phyloP scores from a whole-genome alignment of 768 basidiomycete genomes.

The Stropharia rugosoannulata region DNA sequence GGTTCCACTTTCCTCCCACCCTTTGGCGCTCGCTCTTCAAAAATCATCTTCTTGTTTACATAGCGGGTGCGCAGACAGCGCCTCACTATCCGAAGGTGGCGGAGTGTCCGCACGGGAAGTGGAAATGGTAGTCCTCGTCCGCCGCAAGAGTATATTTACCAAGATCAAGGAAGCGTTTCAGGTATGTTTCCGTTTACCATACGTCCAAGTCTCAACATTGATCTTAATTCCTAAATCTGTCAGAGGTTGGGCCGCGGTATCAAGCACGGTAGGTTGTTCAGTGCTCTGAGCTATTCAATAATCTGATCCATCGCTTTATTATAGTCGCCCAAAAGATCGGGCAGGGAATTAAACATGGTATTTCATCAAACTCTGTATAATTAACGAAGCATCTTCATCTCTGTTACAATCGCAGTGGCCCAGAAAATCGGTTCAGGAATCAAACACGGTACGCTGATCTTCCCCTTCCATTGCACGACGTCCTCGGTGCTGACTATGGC shows the following conservation, averaged over 20 bases:
- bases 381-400: neutral
- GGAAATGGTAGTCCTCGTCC: constrained; percentile 6
- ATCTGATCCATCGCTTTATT: neutral
- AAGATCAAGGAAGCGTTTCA: constrained; percentile 11
- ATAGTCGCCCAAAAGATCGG: constrained; percentile 7
- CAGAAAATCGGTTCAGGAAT: neutral
- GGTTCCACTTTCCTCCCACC: neutral
- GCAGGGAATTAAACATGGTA: neutral
- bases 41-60: neutral
- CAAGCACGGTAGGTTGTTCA: neutral
- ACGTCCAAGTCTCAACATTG: neutral
- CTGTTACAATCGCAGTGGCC: neutral
- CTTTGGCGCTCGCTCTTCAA: neutral
- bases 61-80: neutral
- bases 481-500: neutral
- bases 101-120: neutral
- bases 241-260: constrained; percentile 5
- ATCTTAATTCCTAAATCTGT: neutral
- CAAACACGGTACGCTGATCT: constrained; percentile 4
- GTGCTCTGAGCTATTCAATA: neutral
- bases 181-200: neutral
- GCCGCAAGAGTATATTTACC: constrained; percentile 9
- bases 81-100: neutral
- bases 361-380: too few species aligned
- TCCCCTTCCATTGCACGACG: neutral